phyloP scores from a whole-genome alignment of 352 stramenopile genomes.

The Albugo laibachii region DNA sequence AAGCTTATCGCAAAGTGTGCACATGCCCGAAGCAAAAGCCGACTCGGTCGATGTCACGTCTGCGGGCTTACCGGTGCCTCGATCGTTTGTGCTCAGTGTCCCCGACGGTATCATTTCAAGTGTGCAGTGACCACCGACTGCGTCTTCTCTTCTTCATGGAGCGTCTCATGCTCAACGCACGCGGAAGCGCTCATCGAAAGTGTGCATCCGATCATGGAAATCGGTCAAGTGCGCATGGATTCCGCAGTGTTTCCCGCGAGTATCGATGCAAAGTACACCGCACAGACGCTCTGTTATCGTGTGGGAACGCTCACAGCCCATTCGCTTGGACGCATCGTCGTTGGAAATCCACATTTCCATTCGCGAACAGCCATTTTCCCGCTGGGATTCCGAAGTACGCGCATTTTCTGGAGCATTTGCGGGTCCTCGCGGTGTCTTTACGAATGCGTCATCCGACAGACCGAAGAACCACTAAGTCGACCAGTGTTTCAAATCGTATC shows the following conservation, averaged over 20 bases:
- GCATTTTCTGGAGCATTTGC: slow-evolving; percentile 83
- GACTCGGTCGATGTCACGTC: slow-evolving; percentile 78
- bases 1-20: slow-evolving; percentile 39
- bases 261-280: slow-evolving; percentile 27
- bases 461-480: slow-evolving; percentile 7
- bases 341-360: slow-evolving; percentile 74
- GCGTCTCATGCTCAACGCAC: slow-evolving; percentile 46
- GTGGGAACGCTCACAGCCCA: slow-evolving; percentile 64
- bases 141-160: slow-evolving; percentile 40
- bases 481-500: slow-evolving; percentile 65
- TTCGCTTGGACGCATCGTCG: slow-evolving; percentile 54
- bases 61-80: slow-evolving; percentile 83
- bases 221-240: neutral
- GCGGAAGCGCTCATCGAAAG: slow-evolving; percentile 9
- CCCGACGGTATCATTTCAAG: slow-evolving; percentile 85
- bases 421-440: slow-evolving; percentile 70
- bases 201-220: neutral
- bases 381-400: slow-evolving; percentile 74
- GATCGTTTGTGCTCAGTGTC: slow-evolving; percentile 81
- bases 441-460: slow-evolving; percentile 62
- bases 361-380: slow-evolving; percentile 74
- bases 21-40: slow-evolving; percentile 73
- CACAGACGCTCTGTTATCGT: slow-evolving; percentile 37
- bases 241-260: neutral
- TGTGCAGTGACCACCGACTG: slow-evolving; percentile 72